These are phyloP conservation scores for Kregervanrija delftensis DNA, from an alignment of 805 yeast genomes.

Conservation along the genomic window DNA sequence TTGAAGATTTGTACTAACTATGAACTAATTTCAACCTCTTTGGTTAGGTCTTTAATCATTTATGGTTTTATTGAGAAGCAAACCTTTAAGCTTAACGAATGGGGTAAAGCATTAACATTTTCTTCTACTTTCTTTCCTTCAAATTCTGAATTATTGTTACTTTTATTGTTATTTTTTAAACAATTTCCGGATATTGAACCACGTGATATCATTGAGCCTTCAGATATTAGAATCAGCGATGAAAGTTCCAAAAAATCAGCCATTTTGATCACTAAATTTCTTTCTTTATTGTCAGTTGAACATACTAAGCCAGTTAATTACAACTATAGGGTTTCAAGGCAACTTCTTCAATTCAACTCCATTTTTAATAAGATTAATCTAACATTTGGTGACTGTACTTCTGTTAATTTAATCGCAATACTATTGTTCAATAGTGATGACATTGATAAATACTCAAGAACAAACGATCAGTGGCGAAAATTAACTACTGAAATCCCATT, in stretches of 20 bases:
- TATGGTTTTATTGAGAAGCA: constrained; percentile 38
- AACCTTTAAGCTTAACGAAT: constrained; percentile 37
- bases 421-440: constrained; percentile 48
- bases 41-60: constrained; percentile 46
- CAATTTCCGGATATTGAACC: constrained; percentile 26
- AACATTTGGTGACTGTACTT: constrained; percentile 48
- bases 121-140: constrained; percentile 20
- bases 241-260: constrained; percentile 31
- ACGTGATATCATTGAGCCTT: constrained; percentile 32
- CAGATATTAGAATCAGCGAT: constrained; percentile 29
- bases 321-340: constrained; percentile 66
- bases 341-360: constrained; percentile 60
- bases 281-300: constrained; percentile 38
- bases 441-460: constrained; percentile 36
- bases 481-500: constrained; percentile 59
- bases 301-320: constrained; percentile 47
- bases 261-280: constrained; percentile 40
- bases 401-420: constrained; percentile 42
- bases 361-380: constrained; percentile 46
- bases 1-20: constrained; percentile 33
- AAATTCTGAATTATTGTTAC: constrained; percentile 34
- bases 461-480: constrained; percentile 50
- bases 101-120: constrained; percentile 44
- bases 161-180: constrained; percentile 39
- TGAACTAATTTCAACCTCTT: constrained; percentile 52